These are phyloP conservation scores for Silene coronaria DNA, from an alignment of 179 eudicot species.

Conservation along the genomic window DNA sequence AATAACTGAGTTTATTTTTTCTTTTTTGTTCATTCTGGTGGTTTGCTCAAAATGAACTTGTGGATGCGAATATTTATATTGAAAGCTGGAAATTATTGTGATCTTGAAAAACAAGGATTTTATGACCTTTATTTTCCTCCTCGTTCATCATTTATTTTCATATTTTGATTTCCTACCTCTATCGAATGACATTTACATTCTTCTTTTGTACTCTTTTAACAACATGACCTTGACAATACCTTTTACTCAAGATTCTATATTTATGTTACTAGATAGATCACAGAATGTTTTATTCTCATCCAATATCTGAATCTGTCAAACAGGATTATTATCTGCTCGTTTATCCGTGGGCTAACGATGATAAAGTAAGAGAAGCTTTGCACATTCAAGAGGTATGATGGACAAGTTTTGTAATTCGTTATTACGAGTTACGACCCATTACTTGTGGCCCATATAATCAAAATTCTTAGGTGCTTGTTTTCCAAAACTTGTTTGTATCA, in stretches of 20 bases:
- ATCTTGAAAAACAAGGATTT: too few species aligned
- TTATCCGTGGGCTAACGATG: conserved; percentile 13
- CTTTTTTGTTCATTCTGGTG: too few species aligned
- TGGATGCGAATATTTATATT: too few species aligned
- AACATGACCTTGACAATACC: background rate
- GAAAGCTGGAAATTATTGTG: too few species aligned
- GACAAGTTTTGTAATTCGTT: background rate
- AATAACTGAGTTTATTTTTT: too few species aligned
- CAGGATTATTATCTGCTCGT: background rate
- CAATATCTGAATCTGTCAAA: background rate
- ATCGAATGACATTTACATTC: background rate
- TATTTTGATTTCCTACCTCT: background rate
- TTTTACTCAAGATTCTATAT: background rate
- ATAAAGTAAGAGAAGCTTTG: conserved; percentile 15
- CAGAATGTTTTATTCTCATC: background rate
- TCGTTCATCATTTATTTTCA: background rate
- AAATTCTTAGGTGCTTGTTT: background rate
- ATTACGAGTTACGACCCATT: background rate
- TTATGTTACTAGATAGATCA: background rate
- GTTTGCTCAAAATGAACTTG: too few species aligned
- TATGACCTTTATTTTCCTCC: too few species aligned
- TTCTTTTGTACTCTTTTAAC: background rate
- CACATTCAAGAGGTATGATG: conserved; percentile 12
- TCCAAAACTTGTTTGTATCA: background rate
- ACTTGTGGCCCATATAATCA: background rate